A percentile compares a stretch with the other conserved stretches of the same genome.
phyloP scores from a whole-genome alignment of 2,329 filamentous ascomycete species.

The Leptographium procerum region DNA sequence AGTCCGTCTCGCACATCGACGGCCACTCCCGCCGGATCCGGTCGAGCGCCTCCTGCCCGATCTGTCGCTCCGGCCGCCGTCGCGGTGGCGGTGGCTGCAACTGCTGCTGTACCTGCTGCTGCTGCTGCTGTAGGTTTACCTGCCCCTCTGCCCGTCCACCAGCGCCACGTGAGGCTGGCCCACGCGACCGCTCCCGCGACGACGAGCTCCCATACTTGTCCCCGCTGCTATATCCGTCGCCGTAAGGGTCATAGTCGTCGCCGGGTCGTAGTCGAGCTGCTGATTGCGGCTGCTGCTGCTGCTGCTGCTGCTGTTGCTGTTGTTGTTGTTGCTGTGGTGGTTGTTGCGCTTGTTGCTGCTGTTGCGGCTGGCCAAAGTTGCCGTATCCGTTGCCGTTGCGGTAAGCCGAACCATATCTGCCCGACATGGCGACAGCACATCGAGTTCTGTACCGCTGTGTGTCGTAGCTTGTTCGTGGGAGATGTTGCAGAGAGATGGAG shows the following conservation, averaged over 20 bases:
- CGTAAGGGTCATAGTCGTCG: conserved; percentile 40
- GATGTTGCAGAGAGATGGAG: neutral
- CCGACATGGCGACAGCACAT: conserved; percentile 29
- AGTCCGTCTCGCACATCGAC: conserved; percentile 79
- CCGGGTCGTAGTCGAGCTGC: conserved; percentile 14
- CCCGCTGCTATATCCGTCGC: conserved; percentile 23
- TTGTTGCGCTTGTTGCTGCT: neutral
- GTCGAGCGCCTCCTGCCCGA: conserved; percentile 53
- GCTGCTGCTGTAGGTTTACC: no score
- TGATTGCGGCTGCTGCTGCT: neutral
- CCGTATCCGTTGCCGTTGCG: conserved; percentile 35
- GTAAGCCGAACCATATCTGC: conserved; percentile 37
- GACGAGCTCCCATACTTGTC: conserved; percentile 19
- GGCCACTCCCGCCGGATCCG: conserved; percentile 85
- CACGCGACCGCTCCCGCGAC: neutral
- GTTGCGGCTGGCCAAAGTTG: conserved; percentile 24
- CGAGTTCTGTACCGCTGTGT: neutral
- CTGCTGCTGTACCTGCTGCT: neutral
- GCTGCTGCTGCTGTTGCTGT: neutral
- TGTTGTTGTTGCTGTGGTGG: neutral
- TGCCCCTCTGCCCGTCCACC: neutral
- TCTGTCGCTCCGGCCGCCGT: conserved; percentile 29
- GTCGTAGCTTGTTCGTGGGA: neutral
- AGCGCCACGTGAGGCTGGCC: neutral
- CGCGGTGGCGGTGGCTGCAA: neutral